phyloP scores from a whole-genome alignment of 768 basidiomycete species.

The Symmetrospora coprosmae region DNA sequence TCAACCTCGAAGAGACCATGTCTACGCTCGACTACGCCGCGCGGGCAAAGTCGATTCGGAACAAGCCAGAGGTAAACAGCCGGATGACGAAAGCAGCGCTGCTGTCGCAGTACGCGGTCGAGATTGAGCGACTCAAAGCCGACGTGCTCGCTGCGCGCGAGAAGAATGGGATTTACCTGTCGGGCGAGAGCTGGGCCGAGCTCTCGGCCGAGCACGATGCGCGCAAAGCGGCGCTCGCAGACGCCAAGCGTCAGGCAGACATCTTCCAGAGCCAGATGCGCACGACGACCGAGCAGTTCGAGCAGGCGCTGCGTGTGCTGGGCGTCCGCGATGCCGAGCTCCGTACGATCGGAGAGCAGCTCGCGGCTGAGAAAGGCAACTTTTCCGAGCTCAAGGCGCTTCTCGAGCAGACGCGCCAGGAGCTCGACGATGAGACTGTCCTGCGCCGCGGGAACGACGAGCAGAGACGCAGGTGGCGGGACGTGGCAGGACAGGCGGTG shows the following conservation, averaged over 20 bases:
- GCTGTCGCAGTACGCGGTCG: conserved; percentile 79
- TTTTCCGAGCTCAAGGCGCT: conserved; percentile 49
- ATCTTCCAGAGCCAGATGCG: conserved; percentile 69
- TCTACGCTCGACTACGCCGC: conserved; percentile 90
- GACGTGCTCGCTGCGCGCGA: conserved; percentile 77
- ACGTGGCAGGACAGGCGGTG: conserved; percentile 10
- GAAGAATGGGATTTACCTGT: conserved; percentile 90
- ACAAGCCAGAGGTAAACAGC: conserved; percentile 88
- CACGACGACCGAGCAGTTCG: conserved; percentile 73
- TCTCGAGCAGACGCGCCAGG: conserved; percentile 46
- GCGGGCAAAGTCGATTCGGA: conserved; percentile 84
- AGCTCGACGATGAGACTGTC: conserved; percentile 63
- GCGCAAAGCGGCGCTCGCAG: conserved; percentile 59
- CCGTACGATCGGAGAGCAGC: conserved; percentile 46
- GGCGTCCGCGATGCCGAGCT: conserved; percentile 65
- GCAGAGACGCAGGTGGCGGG: conserved; percentile 30
- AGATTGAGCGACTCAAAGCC: conserved; percentile 82
- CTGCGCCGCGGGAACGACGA: conserved; percentile 63
- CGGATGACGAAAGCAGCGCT: conserved; percentile 83
- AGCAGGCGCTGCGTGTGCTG: conserved; percentile 66
- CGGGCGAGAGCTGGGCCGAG: conserved; percentile 78
- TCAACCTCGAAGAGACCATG: conserved; percentile 89
- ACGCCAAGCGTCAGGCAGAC: conserved; percentile 66
- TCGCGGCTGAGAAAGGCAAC: conserved; percentile 45
- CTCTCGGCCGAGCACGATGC: conserved; percentile 63